Percentiles rank a stretch among this genome's conserved stretches.
These are phyloP conservation scores for Magnusiomyces tetraspermus DNA, from an alignment of 1,139 yeast species.

Conservation along the genomic window DNA sequence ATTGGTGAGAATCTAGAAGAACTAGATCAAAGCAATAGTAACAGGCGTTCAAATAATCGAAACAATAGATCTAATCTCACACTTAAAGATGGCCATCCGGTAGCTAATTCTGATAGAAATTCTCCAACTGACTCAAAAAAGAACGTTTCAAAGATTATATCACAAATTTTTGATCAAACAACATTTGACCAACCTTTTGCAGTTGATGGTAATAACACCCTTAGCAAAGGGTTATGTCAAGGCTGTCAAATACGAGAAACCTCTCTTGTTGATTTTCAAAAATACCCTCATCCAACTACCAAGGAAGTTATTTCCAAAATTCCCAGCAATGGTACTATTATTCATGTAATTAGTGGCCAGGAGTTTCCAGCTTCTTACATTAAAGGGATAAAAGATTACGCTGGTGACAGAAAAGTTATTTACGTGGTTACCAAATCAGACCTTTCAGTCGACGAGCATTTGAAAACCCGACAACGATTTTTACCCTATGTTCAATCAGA, in stretches of 20 bases:
- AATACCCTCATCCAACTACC: conserved; percentile 16
- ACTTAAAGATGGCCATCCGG: too few species aligned
- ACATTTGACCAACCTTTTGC: conserved; percentile 18
- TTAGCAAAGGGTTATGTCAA: conserved; percentile 14
- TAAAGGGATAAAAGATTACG: conserved; percentile 33
- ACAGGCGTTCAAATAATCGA: too few species aligned
- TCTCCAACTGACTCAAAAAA: too few species aligned
- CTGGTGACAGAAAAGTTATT: conserved; percentile 35
- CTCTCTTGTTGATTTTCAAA: conserved; percentile 4
- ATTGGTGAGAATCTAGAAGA: too few species aligned
- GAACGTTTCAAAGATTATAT: too few species aligned
- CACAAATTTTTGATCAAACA: conserved; percentile 12
- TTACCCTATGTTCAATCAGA: conserved; percentile 40
- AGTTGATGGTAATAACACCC: conserved; percentile 10
- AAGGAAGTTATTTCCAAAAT: conserved; percentile 32
- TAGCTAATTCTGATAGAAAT: too few species aligned
- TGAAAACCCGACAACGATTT: conserved; percentile 34
- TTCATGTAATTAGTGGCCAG: conserved; percentile 52
- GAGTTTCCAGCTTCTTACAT: conserved; percentile 62
- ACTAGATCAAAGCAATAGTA: too few species aligned
- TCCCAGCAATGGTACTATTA: conserved; percentile 43
- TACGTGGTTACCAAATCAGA: conserved; percentile 56
- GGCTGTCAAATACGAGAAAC: conserved; percentile 15
- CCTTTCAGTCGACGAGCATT: conserved; percentile 36
- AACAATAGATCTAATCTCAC: too few species aligned